A percentile compares a stretch with the other conserved stretches of the same genome.
Evolutionary conservation across 805 yeast species (phyloP).

Genomic region (Pichia membranifaciens): DNA sequence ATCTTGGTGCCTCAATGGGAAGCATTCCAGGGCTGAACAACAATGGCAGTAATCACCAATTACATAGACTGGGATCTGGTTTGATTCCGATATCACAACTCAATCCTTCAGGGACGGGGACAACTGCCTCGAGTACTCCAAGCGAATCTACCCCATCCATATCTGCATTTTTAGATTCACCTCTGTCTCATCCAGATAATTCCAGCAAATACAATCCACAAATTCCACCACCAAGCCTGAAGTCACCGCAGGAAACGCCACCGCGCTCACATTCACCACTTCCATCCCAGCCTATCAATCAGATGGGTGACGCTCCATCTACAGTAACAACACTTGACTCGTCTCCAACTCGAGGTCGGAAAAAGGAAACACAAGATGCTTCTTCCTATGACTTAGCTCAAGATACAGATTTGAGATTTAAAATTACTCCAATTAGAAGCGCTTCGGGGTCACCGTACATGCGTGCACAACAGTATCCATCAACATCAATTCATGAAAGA

Average conservation of each 20-base stretch:
- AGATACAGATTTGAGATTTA: conserved; percentile 27
- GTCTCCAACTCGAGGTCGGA: conserved; percentile 1
- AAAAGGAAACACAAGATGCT: conserved; percentile 9
- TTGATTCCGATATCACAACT: neutral
- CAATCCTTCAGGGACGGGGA: neutral
- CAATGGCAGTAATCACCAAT: neutral
- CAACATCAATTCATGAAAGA: conserved; percentile 1
- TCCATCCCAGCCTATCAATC: no score
- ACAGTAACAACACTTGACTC: no score
- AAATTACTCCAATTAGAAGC: conserved; percentile 27
- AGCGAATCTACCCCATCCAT: conserved; percentile 8
- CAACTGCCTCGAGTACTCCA: neutral
- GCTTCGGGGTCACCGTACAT: conserved; percentile 20
- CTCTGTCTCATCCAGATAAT: neutral
- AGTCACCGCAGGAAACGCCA: no score
- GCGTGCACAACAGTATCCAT: neutral
- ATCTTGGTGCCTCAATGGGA: conserved; percentile 4
- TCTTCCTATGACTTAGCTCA: conserved; percentile 11
- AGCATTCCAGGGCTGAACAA: neutral
- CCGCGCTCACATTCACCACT: no score
- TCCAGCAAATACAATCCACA: no score
- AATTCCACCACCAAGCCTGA: no score
- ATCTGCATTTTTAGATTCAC: conserved; percentile 7
- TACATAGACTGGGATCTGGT: neutral
- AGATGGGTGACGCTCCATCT: no score